Evolutionary conservation across 257 asterid species (phyloP).

Genomic region (Ilex asprella): DNA sequence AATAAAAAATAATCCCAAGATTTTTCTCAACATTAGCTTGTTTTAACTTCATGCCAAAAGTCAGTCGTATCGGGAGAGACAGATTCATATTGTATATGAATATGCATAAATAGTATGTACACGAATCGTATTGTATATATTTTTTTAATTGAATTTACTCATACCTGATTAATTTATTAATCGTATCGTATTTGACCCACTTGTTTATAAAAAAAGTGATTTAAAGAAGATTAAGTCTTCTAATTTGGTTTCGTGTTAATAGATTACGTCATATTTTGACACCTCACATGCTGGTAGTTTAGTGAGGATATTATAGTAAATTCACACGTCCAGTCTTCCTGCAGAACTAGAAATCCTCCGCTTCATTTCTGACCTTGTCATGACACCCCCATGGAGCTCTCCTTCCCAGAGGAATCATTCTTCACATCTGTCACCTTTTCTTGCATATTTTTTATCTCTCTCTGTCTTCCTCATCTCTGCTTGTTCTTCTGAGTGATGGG

Average conservation of each 20-base stretch:
- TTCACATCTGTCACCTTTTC: background rate
- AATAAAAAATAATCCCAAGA: too few species aligned
- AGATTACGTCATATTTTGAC: too few species aligned
- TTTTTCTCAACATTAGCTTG: too few species aligned
- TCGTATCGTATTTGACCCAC: too few species aligned
- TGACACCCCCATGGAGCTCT: conserved; percentile 50
- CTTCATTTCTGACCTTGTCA: conserved; percentile 16
- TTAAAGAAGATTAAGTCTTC: background rate
- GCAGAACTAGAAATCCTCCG: background rate
- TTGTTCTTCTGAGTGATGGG: conserved; percentile 1
- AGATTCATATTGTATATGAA: too few species aligned
- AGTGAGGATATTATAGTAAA: background rate
- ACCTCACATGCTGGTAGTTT: too few species aligned
- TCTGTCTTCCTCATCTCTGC: conserved; percentile 8
- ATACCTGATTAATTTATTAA: background rate
- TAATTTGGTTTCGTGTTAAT: background rate
- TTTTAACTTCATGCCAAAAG: too few species aligned
- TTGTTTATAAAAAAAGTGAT: too few species aligned
- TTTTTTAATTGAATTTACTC: too few species aligned
- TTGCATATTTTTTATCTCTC: background rate
- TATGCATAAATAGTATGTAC: too few species aligned
- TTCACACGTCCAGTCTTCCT: background rate
- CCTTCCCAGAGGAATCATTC: conserved; percentile 20
- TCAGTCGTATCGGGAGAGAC: too few species aligned
- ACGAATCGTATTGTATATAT: background rate